These are phyloP conservation scores for Sugiyamaella marilandica DNA, from an alignment of 805 yeast species.

Conservation along the genomic window DNA sequence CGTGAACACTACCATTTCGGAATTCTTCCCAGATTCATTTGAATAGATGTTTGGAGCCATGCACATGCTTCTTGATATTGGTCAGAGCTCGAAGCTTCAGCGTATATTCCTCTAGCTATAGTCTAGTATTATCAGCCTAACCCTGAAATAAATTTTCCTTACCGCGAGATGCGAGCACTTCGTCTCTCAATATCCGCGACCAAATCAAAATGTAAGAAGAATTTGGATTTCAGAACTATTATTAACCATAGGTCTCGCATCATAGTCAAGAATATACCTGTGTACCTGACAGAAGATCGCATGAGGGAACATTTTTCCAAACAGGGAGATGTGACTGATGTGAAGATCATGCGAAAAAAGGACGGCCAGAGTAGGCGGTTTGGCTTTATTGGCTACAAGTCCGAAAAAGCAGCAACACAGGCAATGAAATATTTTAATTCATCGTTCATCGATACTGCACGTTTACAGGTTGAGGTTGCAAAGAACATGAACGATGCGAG, in stretches of 20 bases:
- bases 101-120: too few relatives aligned
- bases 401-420: conserved; percentile 65
- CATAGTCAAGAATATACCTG: conserved; percentile 86
- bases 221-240: background rate
- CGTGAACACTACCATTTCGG: too few relatives aligned
- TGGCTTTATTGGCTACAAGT: conserved; percentile 85
- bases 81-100: too few relatives aligned
- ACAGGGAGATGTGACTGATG: conserved; percentile 68
- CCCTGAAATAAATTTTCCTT: background rate
- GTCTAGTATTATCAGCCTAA: background rate
- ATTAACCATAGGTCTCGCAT: conserved; percentile 54
- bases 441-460: conserved; percentile 78
- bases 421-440: conserved; percentile 74
- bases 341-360: conserved; percentile 71
- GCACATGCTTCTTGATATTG: too few relatives aligned
- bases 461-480: conserved; percentile 74
- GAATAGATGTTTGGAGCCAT: too few relatives aligned
- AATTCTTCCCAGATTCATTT: too few relatives aligned
- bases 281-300: conserved; percentile 68
- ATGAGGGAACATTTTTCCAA: conserved; percentile 59
- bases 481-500: conserved; percentile 79
- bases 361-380: conserved; percentile 87
- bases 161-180: background rate
- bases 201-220: background rate
- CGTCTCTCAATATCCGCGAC: background rate